phyloP scores from a whole-genome alignment of 805 yeast species.

The Zygosaccharomyces pseudorouxii region DNA sequence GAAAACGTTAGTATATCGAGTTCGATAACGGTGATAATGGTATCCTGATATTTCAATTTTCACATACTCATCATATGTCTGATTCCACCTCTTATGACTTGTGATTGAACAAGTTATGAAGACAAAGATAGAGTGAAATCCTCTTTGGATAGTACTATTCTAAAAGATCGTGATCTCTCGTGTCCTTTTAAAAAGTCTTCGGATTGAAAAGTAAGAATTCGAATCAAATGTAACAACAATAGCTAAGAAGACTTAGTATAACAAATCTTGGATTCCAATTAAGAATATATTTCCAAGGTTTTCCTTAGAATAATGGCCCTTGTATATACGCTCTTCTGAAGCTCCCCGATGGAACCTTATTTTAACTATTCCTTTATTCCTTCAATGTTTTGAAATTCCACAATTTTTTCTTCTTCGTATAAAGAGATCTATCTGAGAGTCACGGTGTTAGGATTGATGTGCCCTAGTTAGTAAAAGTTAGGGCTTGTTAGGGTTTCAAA shows the following conservation, averaged over 20 bases:
- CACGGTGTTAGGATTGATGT: background rate
- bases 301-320: background rate
- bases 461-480: background rate
- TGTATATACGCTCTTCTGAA: background rate
- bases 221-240: no score
- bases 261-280: no score
- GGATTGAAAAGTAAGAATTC: no score
- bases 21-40: background rate
- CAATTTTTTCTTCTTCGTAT: background rate
- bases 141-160: background rate
- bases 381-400: background rate
- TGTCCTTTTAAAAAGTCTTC: no score
- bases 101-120: background rate
- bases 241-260: no score
- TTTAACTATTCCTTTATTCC: background rate
- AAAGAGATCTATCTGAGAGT: background rate
- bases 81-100: constrained; percentile 5
- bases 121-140: background rate
- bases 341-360: background rate
- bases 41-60: background rate
- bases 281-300: background rate
- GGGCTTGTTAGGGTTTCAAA: background rate
- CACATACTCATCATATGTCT: constrained; percentile 9
- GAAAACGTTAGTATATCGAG: constrained; percentile 4
- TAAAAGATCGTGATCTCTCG: background rate